Evolutionary conservation across 2,329 filamentous ascomycete species (phyloP).

Genomic region (Hortaea werneckii): DNA sequence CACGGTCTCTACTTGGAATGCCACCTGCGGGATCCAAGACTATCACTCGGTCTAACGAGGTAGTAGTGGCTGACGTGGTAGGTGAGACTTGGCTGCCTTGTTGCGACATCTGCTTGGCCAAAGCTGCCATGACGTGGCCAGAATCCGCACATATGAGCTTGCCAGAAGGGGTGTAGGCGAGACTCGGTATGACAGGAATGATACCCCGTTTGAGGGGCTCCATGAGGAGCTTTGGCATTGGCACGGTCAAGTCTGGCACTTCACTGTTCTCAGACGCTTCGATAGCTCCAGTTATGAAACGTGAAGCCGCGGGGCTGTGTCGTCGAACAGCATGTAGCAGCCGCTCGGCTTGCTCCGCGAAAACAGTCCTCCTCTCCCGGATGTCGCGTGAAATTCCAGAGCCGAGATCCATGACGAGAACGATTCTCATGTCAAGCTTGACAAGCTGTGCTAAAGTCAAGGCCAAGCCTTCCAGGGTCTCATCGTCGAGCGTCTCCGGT

Average conservation of each 20-base stretch:
- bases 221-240: slow-evolving; percentile 46
- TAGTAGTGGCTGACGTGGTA: slow-evolving; percentile 31
- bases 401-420: slow-evolving; percentile 62
- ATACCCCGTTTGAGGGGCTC: slow-evolving; percentile 56
- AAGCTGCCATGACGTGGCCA: slow-evolving; percentile 60
- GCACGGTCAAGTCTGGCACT: slow-evolving; percentile 20
- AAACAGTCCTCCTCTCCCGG: slow-evolving; percentile 10
- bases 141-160: slow-evolving; percentile 42
- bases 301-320: slow-evolving; percentile 57
- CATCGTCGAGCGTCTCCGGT: slow-evolving; percentile 60
- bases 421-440: slow-evolving; percentile 68
- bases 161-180: slow-evolving; percentile 48
- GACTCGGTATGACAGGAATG: slow-evolving; percentile 58
- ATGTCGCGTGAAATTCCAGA: not conserved
- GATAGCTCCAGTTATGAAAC: slow-evolving; percentile 53
- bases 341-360: slow-evolving; percentile 56
- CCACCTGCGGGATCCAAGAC: slow-evolving; percentile 80
- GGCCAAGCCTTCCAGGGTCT: slow-evolving; percentile 62
- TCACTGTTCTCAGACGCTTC: slow-evolving; percentile 14
- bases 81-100: not conserved
- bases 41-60: slow-evolving; percentile 73
- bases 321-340: slow-evolving; percentile 65
- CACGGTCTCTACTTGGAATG: slow-evolving; percentile 56
- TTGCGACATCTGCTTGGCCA: slow-evolving; percentile 64
- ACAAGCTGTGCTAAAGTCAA: slow-evolving; percentile 76